Conservation (phyloP, 1,284 basidiomycete species). For the Amylostereum chailletii region DNA sequence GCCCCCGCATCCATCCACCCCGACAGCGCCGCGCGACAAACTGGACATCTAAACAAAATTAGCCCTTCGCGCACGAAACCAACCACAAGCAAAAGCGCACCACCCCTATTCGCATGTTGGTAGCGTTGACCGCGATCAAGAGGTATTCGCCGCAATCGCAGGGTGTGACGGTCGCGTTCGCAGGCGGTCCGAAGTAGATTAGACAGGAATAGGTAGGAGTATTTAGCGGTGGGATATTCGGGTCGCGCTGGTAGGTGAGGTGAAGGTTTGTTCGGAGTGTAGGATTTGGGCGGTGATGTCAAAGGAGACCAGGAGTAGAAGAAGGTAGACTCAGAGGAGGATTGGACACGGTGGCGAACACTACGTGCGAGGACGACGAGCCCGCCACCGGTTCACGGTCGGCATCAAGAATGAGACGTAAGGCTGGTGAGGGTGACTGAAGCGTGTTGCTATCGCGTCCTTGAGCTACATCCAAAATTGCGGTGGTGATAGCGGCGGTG, state of each 20-base stretch:
- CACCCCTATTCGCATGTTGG: slow-evolving; percentile 39
- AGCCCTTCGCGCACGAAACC: background rate
- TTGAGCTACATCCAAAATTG: too few relatives aligned
- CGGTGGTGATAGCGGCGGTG: too few relatives aligned
- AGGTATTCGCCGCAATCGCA: slow-evolving; percentile 75
- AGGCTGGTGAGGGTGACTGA: too few relatives aligned
- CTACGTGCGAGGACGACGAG: background rate
- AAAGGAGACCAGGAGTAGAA: background rate
- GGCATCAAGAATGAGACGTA: background rate
- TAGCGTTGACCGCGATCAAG: slow-evolving; percentile 62
- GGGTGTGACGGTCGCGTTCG: slow-evolving; percentile 65
- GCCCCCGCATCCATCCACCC: slow-evolving; percentile 31
- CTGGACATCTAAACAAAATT: slow-evolving; percentile 25
- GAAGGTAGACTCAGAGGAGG: too few relatives aligned
- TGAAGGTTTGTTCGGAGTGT: background rate
- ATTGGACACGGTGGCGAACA: background rate
- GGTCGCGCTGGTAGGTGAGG: background rate
- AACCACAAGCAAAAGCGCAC: slow-evolving; percentile 15
- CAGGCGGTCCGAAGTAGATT: slow-evolving; percentile 69
- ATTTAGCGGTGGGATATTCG: slow-evolving; percentile 24
- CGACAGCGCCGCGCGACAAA: slow-evolving; percentile 29
- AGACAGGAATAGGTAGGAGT: slow-evolving; percentile 63
- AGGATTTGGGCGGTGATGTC: background rate
- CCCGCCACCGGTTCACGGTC: background rate
- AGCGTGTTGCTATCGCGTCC: too few relatives aligned